phyloP scores from a whole-genome alignment of 1,139 yeast species.

The Kurtzmaniella quercitrusa region DNA sequence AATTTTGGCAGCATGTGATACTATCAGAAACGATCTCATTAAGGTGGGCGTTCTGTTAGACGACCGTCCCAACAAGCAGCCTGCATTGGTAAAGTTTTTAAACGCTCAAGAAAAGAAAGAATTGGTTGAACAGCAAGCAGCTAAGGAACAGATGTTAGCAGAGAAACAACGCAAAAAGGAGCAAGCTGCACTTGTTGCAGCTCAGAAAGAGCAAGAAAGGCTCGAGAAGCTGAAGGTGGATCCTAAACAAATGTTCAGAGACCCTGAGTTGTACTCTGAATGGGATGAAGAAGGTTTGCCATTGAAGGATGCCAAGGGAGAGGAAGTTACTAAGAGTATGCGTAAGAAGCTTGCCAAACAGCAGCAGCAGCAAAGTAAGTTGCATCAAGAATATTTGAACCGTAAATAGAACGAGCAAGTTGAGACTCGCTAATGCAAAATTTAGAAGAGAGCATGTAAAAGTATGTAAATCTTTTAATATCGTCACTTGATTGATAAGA shows the following conservation, averaged over 20 bases:
- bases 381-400: slow-evolving; percentile 61
- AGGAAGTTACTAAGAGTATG: slow-evolving; percentile 84
- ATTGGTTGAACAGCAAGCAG: slow-evolving; percentile 57
- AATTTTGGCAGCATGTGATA: slow-evolving; percentile 48
- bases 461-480: no score
- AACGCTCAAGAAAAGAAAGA: slow-evolving; percentile 65
- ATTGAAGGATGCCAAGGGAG: slow-evolving; percentile 69
- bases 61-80: slow-evolving; percentile 74
- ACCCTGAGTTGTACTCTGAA: slow-evolving; percentile 50
- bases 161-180: slow-evolving; percentile 41
- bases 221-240: slow-evolving; percentile 63
- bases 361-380: slow-evolving; percentile 75
- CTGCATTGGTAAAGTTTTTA: slow-evolving; percentile 79
- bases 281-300: slow-evolving; percentile 92
- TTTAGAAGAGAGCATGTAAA: slow-evolving; percentile 4
- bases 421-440: no score
- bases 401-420: background rate
- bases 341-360: slow-evolving; percentile 76
- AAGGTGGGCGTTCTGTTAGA: slow-evolving; percentile 80
- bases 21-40: slow-evolving; percentile 53
- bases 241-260: slow-evolving; percentile 72
- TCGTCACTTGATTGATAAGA: no score
- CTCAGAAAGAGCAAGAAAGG: slow-evolving; percentile 62
- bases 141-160: slow-evolving; percentile 46
- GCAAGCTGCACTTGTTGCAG: slow-evolving; percentile 38